Evolutionary conservation across 257 asterid genomes (phyloP), one percentile per base, ranked within the genome.

Genomic region (Salvia hispanica): DNA sequence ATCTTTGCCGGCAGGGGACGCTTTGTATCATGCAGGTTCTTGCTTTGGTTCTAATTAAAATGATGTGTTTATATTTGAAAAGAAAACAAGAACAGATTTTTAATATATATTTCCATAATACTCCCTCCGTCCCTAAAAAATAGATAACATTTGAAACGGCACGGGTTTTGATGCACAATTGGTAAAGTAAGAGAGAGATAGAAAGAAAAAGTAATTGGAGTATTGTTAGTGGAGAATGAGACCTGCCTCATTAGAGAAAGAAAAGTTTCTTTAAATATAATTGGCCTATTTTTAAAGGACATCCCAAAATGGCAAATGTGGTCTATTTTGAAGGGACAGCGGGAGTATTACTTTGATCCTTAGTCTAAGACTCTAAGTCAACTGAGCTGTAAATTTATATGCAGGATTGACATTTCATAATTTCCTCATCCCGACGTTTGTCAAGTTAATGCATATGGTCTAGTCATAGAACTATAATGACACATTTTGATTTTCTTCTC

Each of bases 11-110:
- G 66, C 69, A 85, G 59, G 97, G 97, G 76, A 68, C 86, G 58
- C 96, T 94, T 66, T 94, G 99, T 75, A 83, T 94, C 21, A 90
- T 94, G 92, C 97, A 94, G 99, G 99, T 91, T 37, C 36, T 15
- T 61, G 10, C n/a, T 72, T 63, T 6, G 4, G 36, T 57, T 72
- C 52, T 21, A 25, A 16, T 47, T 21, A 52, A 28, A n/a, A 6
- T 62, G 42, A 58, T 28, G 52, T 67, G 62, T 72, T 67, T 59
- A 11, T 71, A 36, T 55, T 64, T 44, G 60, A 45, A 37, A 56
- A 15, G 15, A 15, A 25, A 25, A 25, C 31, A 25, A 31, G 37
- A 53, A 44, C 39, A 48, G 63, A 45, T 37, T 37, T 25, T 15
- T 43, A 48, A 21, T 66, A 25, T 43, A 42, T n/a, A 25, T n/a